Conservation (phyloP, 2,329 filamentous ascomycete species). For the Laburnicola sp. region DNA sequence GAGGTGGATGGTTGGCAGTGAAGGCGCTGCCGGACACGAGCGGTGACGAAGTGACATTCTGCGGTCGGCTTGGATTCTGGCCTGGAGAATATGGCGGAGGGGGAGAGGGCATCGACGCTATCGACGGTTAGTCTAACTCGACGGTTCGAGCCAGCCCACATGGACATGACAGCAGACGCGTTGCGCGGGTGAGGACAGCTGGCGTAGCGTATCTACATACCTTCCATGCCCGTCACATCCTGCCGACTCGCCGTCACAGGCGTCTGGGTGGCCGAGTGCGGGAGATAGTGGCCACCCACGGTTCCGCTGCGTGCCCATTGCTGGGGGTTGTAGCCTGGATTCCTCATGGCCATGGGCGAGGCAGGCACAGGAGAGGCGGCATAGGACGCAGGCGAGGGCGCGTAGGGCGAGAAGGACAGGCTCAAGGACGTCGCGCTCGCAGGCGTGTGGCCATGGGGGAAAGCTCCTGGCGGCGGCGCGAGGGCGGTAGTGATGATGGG, state of each 20-base stretch:
- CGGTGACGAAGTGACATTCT: conserved; percentile 44
- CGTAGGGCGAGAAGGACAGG: conserved; percentile 44
- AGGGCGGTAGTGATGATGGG: conserved; percentile 48
- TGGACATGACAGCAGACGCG: conserved; percentile 1
- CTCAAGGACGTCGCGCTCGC: conserved; percentile 43
- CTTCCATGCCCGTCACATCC: conserved; percentile 54
- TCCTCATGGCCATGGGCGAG: conserved; percentile 45
- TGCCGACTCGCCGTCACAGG: conserved; percentile 34
- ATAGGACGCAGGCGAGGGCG: conserved; percentile 30
- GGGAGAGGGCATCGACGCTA: conserved; percentile 55
- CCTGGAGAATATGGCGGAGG: conserved; percentile 55
- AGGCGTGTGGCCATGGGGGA: conserved; percentile 46
- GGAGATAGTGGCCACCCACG: conserved; percentile 44
- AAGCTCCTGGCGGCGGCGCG: conserved; percentile 39
- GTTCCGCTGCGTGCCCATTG: conserved; percentile 51
- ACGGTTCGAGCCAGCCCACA: neutral
- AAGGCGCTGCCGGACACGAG: conserved; percentile 42
- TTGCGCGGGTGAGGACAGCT: neutral
- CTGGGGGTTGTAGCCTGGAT: conserved; percentile 51
- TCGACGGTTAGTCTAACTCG: conserved; percentile 16
- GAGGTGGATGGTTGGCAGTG: conserved; percentile 42
- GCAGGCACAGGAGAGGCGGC: conserved; percentile 14
- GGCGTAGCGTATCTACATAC: conserved; percentile 34
- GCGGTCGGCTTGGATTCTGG: conserved; percentile 44
- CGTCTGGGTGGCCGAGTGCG: conserved; percentile 38